These are phyloP conservation scores for Talaromyces borbonicus DNA, from an alignment of 495 filamentous ascomycete species.

Conservation along the genomic window DNA sequence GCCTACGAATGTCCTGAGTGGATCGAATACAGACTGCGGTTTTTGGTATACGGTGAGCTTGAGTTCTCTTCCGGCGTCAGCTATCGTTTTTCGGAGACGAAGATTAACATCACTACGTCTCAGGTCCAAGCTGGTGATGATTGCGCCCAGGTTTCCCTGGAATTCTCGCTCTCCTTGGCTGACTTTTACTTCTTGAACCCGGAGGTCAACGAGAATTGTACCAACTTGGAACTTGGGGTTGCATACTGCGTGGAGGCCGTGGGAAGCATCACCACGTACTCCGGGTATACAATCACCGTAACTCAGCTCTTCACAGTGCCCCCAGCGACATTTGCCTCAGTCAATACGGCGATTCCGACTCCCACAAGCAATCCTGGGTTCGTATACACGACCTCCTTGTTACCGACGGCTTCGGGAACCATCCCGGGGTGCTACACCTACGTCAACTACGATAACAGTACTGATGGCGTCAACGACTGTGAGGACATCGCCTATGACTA, in stretches of 20 bases:
- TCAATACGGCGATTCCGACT: constrained; percentile 3
- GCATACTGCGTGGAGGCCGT: constrained; percentile 15
- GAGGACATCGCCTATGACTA: neutral
- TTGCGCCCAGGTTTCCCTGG: constrained; percentile 9
- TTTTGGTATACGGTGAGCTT: constrained; percentile 1
- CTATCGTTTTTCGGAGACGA: no score
- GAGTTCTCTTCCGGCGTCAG: no score
- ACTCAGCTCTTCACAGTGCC: neutral
- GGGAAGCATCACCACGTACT: constrained; percentile 13
- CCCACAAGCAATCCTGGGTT: constrained; percentile 2
- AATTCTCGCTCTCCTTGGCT: constrained; percentile 3
- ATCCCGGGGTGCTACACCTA: constrained; percentile 4
- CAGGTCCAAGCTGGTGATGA: constrained; percentile 11
- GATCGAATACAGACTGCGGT: constrained; percentile 11
- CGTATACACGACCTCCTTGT: neutral
- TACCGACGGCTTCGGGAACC: constrained; percentile 8
- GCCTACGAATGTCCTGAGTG: constrained; percentile 3
- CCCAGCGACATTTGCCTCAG: neutral
- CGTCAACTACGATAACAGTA: constrained; percentile 3
- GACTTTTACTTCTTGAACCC: constrained; percentile 16
- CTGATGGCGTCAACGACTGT: constrained; percentile 7
- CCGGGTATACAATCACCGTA: constrained; percentile 7
- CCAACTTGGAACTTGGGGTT: constrained; percentile 10
- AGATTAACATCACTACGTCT: no score
- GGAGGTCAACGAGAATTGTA: constrained; percentile 11